These are phyloP conservation scores for Podospora pseudocomata DNA, from an alignment of 495 filamentous ascomycete species.

Conservation along the genomic window DNA sequence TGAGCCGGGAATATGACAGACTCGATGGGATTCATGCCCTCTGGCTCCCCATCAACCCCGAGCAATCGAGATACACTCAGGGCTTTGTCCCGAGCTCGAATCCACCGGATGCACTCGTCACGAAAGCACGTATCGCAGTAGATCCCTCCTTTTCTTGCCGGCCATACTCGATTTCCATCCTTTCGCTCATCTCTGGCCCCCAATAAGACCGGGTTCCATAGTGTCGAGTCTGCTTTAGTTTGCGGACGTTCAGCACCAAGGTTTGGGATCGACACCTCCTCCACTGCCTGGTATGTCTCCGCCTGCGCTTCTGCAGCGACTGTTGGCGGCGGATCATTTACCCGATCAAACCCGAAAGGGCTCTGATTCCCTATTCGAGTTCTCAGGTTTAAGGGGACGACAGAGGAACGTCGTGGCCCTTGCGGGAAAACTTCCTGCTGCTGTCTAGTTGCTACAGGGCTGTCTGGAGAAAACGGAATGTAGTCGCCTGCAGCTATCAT, in stretches of 20 bases:
- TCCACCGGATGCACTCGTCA: background rate
- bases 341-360: background rate
- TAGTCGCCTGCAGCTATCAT: background rate
- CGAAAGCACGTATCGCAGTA: conserved; percentile 13
- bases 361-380: background rate
- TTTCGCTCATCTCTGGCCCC: background rate
- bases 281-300: too few species aligned
- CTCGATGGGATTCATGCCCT: background rate
- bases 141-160: background rate
- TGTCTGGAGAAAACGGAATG: background rate
- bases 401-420: background rate
- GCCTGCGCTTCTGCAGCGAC: too few species aligned
- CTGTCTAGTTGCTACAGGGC: background rate
- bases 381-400: background rate
- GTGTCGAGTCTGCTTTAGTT: background rate
- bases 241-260: background rate
- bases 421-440: background rate
- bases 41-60: background rate
- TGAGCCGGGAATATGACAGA: background rate
- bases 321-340: background rate
- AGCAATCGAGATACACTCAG: background rate
- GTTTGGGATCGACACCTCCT: background rate
- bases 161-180: background rate
- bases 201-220: background rate
- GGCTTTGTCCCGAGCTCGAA: background rate